A percentile compares a stretch with the other conserved stretches of the same genome.
phyloP scores from a whole-genome alignment of 257 asterid species.

The Nicotiana tabacum region DNA sequence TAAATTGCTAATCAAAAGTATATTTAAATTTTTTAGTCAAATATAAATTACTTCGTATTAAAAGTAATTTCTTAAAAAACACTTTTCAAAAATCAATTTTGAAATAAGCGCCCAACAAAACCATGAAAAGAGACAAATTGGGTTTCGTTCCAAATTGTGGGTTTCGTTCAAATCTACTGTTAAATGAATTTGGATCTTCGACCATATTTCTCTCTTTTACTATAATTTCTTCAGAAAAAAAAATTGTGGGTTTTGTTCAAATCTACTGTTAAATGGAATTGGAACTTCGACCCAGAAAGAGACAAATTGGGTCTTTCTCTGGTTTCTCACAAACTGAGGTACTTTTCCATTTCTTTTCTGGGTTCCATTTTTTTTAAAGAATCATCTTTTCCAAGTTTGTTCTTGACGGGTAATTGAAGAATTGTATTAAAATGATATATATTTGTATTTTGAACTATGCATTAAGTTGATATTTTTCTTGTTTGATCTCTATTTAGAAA shows the following conservation, averaged over 20 bases:
- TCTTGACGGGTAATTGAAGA: neutral
- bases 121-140: too few relatives aligned
- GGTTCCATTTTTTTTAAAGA: neutral
- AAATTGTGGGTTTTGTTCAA: neutral
- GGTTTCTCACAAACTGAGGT: constrained; percentile 9
- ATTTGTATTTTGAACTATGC: neutral
- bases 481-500: neutral
- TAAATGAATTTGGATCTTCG: neutral
- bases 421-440: neutral
- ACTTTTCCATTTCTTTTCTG: neutral
- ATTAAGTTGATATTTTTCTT: neutral
- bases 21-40: too few relatives aligned
- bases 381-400: neutral
- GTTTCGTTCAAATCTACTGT: neutral
- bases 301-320: neutral
- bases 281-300: constrained; percentile 7
- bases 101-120: too few relatives aligned
- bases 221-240: neutral
- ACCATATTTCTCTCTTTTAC: neutral
- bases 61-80: too few relatives aligned
- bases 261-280: neutral
- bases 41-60: too few relatives aligned
- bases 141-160: neutral
- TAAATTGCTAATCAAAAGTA: too few relatives aligned
- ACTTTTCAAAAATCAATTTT: too few relatives aligned